Conservation (phyloP, 306 rosid species). For the Gleditsia sinensis region DNA sequence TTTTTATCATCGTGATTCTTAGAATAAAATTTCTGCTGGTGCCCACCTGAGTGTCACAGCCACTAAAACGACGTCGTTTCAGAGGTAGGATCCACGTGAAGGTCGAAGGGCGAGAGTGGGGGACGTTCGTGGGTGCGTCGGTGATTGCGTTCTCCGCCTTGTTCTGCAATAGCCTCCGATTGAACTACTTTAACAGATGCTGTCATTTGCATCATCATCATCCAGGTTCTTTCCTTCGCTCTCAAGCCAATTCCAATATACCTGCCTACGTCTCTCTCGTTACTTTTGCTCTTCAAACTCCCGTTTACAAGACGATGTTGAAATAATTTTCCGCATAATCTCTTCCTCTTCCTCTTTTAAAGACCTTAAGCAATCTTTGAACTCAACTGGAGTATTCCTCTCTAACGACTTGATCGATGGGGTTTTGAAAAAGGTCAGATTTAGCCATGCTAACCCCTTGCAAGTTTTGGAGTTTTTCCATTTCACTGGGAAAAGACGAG, state of each 20-base stretch:
- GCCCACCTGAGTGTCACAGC: no score
- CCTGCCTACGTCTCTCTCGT: slow-evolving; percentile 29
- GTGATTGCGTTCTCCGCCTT: not conserved
- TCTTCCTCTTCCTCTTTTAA: slow-evolving; percentile 45
- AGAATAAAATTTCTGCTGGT: no score
- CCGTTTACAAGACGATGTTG: slow-evolving; percentile 41
- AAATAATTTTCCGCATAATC: slow-evolving; percentile 51
- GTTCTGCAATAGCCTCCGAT: not conserved
- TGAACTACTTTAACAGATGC: not conserved
- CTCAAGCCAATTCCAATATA: not conserved
- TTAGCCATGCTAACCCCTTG: slow-evolving; percentile 78
- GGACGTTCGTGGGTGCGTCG: no score
- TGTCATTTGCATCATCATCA: slow-evolving; percentile 20
- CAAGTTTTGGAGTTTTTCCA: slow-evolving; percentile 76
- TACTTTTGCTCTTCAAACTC: slow-evolving; percentile 41
- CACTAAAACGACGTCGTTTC: no score
- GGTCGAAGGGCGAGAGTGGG: not conserved
- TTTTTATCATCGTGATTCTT: no score
- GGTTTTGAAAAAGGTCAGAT: slow-evolving; percentile 77
- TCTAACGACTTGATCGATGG: slow-evolving; percentile 73
- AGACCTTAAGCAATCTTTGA: slow-evolving; percentile 51
- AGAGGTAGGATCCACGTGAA: no score
- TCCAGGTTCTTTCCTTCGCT: slow-evolving; percentile 28
- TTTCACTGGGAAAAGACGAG: slow-evolving; percentile 63
- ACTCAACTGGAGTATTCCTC: slow-evolving; percentile 66